Percentiles rank a stretch among this genome's conserved stretches.
These are phyloP conservation scores for Sporisorium graminicola DNA, from an alignment of 1,284 basidiomycete species.

Conservation along the genomic window DNA sequence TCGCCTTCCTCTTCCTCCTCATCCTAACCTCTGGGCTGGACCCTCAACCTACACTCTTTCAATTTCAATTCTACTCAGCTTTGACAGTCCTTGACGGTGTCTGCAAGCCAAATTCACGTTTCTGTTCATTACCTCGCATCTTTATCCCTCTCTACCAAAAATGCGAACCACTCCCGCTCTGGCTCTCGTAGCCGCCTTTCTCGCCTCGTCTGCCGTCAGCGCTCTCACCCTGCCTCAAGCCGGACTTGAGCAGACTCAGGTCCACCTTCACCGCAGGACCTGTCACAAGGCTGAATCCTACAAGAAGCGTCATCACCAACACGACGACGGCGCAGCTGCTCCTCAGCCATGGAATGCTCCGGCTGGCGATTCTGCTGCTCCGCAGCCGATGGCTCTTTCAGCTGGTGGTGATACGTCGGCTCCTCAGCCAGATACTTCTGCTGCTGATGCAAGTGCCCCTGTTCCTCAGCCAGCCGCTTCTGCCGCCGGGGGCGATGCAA, in stretches of 20 bases:
- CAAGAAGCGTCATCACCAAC: slow-evolving; percentile 3
- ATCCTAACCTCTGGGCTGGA: slow-evolving; percentile 23
- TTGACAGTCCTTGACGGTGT: neutral
- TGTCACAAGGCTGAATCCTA: slow-evolving; percentile 2
- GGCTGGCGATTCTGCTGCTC: neutral
- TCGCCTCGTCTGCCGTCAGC: slow-evolving; percentile 12
- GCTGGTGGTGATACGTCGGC: neutral
- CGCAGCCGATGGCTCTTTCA: neutral
- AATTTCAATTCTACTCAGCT: slow-evolving; percentile 1
- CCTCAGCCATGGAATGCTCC: slow-evolving; percentile 2
- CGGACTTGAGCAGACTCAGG: slow-evolving; percentile 1
- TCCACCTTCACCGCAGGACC: slow-evolving; percentile 2
- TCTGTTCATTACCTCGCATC: neutral
- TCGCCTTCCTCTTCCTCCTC: neutral
- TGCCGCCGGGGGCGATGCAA: neutral
- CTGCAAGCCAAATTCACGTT: too few species aligned
- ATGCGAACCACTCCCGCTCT: slow-evolving; percentile 36
- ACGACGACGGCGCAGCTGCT: neutral
- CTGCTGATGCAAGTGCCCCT: too few species aligned
- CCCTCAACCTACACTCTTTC: slow-evolving; percentile 20
- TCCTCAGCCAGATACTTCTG: slow-evolving; percentile 1
- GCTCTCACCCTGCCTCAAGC: slow-evolving; percentile 20
- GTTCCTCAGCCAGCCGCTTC: neutral
- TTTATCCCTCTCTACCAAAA: neutral
- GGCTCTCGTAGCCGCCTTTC: slow-evolving; percentile 29